Conservation (phyloP, 2,329 filamentous ascomycete species). For the Colletotrichum sp. region DNA sequence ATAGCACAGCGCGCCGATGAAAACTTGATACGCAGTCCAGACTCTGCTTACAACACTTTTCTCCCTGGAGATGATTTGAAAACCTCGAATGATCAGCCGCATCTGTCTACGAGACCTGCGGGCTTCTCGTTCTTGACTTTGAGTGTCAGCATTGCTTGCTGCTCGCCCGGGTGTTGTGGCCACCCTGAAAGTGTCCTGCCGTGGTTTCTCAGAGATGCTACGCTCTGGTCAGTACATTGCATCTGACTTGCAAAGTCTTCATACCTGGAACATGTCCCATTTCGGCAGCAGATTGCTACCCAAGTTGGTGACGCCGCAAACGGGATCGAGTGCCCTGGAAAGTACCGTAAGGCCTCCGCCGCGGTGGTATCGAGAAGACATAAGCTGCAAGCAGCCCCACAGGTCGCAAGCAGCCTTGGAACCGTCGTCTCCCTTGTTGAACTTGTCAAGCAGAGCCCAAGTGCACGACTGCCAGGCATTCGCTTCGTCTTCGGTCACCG, state of each 20-base stretch:
- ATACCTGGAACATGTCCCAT: background rate
- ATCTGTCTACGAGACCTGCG: background rate
- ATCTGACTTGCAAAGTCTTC: background rate
- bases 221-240: background rate
- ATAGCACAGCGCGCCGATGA: background rate
- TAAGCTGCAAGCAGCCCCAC: background rate
- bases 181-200: background rate
- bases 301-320: background rate
- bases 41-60: background rate
- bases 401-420: background rate
- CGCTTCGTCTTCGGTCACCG: background rate
- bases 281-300: background rate
- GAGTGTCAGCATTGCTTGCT: background rate
- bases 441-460: background rate
- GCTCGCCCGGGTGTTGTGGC: background rate
- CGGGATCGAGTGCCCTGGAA: background rate
- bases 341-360: background rate
- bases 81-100: background rate
- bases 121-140: background rate
- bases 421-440: background rate
- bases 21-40: background rate
- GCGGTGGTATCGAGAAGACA: background rate
- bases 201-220: background rate
- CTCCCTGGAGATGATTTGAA: background rate
- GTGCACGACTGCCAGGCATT: background rate